These are phyloP conservation scores for Diaporthe sp. DNA, from an alignment of 2,329 filamentous ascomycete species.

Conservation along the genomic window DNA sequence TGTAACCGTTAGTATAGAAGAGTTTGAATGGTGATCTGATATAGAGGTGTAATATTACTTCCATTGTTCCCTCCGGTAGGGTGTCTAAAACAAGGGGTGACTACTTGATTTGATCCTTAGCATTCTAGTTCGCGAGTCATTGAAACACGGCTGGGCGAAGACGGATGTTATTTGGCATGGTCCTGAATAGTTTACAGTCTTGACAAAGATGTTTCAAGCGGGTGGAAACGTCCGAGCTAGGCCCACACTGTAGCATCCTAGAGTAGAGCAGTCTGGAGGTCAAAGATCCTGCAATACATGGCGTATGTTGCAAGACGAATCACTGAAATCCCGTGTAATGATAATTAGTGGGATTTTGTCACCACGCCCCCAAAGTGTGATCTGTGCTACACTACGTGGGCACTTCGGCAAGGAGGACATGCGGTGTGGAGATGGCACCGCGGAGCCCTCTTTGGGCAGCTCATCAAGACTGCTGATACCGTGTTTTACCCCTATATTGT, in stretches of 20 bases:
- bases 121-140: conserved; percentile 1
- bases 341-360: background rate
- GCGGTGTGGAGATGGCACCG: background rate
- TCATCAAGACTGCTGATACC: background rate
- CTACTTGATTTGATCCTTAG: background rate
- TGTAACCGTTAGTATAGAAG: background rate
- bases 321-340: background rate
- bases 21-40: background rate
- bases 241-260: background rate
- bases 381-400: background rate
- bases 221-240: background rate
- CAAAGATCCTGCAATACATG: conserved; percentile 3
- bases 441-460: background rate
- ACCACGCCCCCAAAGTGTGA: too few species aligned
- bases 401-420: background rate
- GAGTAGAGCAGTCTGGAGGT: background rate
- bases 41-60: background rate
- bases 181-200: background rate
- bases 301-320: background rate
- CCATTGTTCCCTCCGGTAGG: too few species aligned
- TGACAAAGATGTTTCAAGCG: background rate
- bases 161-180: background rate
- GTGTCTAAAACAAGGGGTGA: background rate
- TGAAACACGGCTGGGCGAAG: background rate
- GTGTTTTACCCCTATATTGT: background rate